Evolutionary conservation across 768 basidiomycete species (phyloP), one percentile per base, ranked within the genome.

Genomic region (Amanita fuliginea): DNA sequence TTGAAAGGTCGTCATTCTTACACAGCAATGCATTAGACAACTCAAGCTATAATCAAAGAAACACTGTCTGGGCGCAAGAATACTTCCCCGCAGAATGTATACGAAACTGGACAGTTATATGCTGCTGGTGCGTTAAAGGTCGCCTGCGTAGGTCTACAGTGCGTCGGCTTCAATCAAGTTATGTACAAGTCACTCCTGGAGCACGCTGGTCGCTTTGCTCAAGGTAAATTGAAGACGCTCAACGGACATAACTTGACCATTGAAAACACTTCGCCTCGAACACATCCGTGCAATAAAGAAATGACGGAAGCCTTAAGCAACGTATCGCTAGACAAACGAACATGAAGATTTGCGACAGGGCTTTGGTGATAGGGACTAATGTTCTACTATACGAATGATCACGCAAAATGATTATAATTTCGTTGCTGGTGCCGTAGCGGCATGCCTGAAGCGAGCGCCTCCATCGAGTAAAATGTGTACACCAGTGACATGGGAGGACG

Each of bases 41-140:
- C 72, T 2, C 76, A 81, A 48, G 71, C 76, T 0, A 68, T 89
- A 46, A 69, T 88, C 54, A 86, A 77, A 63, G 86, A 87, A 51
- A 89, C 86, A 0, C 67, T 88, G 32, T 63, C 74, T 1, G 78
- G 70, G 5, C 76, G 86, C 41, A 87, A 85, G 63, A 86, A 85
- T 59, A 76, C 76, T 16, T 85, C 85, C 1, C 85, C 86, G 14
- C 84, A 86, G 60, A 86, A 83, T 56, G 63, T 79, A 22, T 87
- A 87, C 65, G 86, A 89, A 61, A 78, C 76, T 0, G 66, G 70
- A 1, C 86, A 89, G 59, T 73, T 88, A 28, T 89, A 87, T 59
- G 69, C 74, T 4, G 80, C 71, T 1, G 86, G 86, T 1, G 86
- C 85, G 21, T 71, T 89, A 42, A 80, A 76, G 53, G 75, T 85